These are phyloP conservation scores for Aspergillus niger DNA, from an alignment of 2,329 filamentous ascomycete genomes.

Conservation along the genomic window DNA sequence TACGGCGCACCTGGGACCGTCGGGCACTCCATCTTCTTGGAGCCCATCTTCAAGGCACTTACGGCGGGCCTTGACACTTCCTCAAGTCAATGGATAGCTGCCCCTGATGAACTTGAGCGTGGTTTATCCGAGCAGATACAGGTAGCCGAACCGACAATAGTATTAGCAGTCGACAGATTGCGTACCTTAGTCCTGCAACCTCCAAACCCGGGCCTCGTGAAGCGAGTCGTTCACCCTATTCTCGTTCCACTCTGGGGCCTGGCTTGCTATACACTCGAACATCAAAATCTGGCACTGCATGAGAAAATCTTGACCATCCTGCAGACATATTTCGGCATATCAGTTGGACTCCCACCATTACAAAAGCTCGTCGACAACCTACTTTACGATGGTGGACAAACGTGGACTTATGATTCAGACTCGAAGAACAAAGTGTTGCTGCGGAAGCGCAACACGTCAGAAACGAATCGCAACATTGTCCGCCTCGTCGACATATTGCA, in stretches of 20 bases:
- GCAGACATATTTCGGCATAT: conserved; percentile 46
- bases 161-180: conserved; percentile 39
- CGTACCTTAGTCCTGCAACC: conserved; percentile 41
- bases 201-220: conserved; percentile 47
- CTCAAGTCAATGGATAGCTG: conserved; percentile 31
- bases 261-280: conserved; percentile 38
- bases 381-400: conserved; percentile 43
- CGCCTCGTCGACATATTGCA: conserved; percentile 39
- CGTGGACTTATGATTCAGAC: conserved; percentile 38
- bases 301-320: conserved; percentile 36
- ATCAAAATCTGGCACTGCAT: conserved; percentile 28
- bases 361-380: conserved; percentile 44
- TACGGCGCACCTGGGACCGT: conserved; percentile 44
- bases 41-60: conserved; percentile 43
- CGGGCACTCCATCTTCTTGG: conserved; percentile 45
- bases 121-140: conserved; percentile 18
- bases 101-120: neutral
- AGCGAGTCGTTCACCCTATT: conserved; percentile 43
- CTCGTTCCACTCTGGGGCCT: conserved; percentile 47
- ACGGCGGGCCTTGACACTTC: conserved; percentile 33
- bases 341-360: conserved; percentile 37
- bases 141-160: conserved; percentile 31
- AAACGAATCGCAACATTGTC: conserved; percentile 31
- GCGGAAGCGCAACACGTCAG: conserved; percentile 23
- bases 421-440: conserved; percentile 29